phyloP scores from a whole-genome alignment of 2,329 filamentous ascomycete species.

The Ophiostoma tasmaniense region DNA sequence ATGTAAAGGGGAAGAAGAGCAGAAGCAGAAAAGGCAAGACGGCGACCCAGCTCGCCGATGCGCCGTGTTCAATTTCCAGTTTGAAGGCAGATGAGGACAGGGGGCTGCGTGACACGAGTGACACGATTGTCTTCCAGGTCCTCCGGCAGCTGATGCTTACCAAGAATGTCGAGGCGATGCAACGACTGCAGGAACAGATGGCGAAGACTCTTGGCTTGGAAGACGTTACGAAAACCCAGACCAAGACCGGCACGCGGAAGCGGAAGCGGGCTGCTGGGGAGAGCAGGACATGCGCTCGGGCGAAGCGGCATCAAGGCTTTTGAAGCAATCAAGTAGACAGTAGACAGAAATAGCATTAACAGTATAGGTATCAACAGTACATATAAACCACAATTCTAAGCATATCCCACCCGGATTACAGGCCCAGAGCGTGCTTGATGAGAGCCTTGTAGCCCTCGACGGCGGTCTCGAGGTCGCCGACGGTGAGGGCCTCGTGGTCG shows the following conservation, averaged over 20 bases:
- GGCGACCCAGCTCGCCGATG: no score
- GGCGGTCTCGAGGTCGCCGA: constrained; percentile 66
- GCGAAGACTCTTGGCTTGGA: background rate
- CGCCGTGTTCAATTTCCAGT: no score
- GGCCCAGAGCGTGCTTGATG: constrained; percentile 44
- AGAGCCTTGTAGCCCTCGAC: constrained; percentile 72
- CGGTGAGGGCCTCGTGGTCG: constrained; percentile 69
- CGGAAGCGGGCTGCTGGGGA: background rate
- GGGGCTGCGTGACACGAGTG: background rate
- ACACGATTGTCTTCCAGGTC: background rate
- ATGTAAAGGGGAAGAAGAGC: no score
- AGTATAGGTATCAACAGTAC: background rate
- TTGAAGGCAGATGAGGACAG: no score
- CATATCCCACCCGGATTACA: background rate
- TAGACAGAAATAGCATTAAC: no score
- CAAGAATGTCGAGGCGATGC: background rate
- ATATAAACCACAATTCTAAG: background rate
- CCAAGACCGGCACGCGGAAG: background rate
- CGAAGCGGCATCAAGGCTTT: background rate
- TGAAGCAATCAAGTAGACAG: no score
- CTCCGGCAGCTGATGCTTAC: background rate
- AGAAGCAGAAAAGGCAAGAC: no score
- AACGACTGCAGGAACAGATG: background rate
- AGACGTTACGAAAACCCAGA: background rate
- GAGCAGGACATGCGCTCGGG: background rate